Evolutionary conservation across 1,284 basidiomycete species (phyloP), one percentile per base, ranked within the genome.

Genomic region (Sanghuangporus sanghuang): DNA sequence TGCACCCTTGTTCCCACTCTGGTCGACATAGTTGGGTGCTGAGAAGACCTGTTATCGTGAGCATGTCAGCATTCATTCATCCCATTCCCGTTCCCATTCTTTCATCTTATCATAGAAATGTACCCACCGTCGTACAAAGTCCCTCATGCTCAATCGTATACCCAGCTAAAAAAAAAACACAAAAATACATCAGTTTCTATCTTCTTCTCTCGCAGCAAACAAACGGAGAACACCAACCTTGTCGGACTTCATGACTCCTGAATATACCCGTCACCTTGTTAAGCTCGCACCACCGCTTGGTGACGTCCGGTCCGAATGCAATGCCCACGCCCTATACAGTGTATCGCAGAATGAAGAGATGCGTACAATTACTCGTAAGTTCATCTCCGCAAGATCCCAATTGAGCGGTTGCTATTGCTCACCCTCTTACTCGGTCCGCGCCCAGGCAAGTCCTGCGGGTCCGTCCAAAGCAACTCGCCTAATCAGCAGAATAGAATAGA

Each of bases 171-270:
- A 46, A 67, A 35, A 63, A 46, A 60, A 64, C 52, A 39, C 65
- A 6, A 50, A 35, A 16, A 46, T n/a, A 46, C 1, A n/a, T 46
- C 44, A 46, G 9, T 46, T 18, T 7, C 44, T n/a, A n/a, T 46
- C 44, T 46, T 46, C 44, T 46, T 46, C 44, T n/a, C 16, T 46
- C 60, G 54, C 18, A 58, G 39, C 56, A 40, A 36, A 35, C 55
- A 11, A 59, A 50, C 53, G 44, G 63, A 50, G 44, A 18, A 59
- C 50, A 64, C 9, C 18, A 67, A 89, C 91, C 89, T 81, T 96
- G 93, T 63, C 97, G 87, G 52, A 99, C 96, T 84, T 99, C 97
- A 75, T 99, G 97, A 69, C 93, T 95, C 60, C 97, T 90, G 70
- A 99, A 89, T 59, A 99, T 84, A 3, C 93, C 93, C 36, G 93